Base-by-base conservation (phyloP, 352 stramenopile species). In the Elongisporangium anandrum region DNA sequence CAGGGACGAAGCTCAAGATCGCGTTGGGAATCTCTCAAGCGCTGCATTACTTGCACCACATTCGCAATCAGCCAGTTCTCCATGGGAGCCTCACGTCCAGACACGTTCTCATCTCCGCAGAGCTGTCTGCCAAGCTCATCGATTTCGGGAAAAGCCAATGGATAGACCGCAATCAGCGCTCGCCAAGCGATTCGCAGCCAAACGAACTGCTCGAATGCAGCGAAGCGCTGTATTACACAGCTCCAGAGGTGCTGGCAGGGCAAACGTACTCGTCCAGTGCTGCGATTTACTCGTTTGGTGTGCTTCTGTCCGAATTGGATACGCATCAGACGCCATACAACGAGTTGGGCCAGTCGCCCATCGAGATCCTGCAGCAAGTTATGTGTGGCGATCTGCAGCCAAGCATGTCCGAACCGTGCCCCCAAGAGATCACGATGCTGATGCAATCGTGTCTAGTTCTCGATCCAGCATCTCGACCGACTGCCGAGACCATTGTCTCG, bases 221-320 rank as follows among this genome's bases (percentile, higher is more conserved):
- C 45, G 65, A 71, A 2, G 73, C 69, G 9, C 71, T 69, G 10
- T 81, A 70, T 55, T 95, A 81, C 78, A 87, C 80, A 52, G 82
- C 84, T 2, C 86, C 86, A 10, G 85, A 95, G 64, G 77, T 93
- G 34, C 64, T 95, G 6, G 52, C 66, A 10, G 77, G 77, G 4
- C 62, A 76, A 8, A 17, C 19, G 10, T 84, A 75, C 34, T 82
- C 73, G 1, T 57, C 75, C n/a, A 84, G 79, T 17, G 63, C 77
- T 15, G 85, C 93, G 59, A 76, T 95, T 4, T 95, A 89, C 64
- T 85, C 79, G 15, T 79, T 92, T 29, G 86, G 85, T 9, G 69
- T 93, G 9, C 56, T 88, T 17, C 60, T 90, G 4, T 66, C 66
- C 7, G 80, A 90, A 57, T 38, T 90, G 6, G 80, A 88, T 60